These are phyloP conservation scores for Ceriops tagal DNA, from an alignment of 345 rosid species.

Conservation along the genomic window DNA sequence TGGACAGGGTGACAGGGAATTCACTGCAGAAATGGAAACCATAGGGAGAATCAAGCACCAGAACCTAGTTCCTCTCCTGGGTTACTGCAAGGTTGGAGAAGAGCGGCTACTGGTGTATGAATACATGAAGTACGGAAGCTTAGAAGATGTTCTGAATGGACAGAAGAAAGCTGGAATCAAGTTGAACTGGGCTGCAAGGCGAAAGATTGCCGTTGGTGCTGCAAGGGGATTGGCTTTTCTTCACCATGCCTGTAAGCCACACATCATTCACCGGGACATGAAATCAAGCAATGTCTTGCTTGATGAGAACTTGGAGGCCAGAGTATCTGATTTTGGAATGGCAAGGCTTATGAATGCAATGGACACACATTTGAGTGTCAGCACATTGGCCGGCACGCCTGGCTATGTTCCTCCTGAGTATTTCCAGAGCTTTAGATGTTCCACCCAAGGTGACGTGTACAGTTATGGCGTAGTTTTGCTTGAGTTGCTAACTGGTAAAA, in stretches of 20 bases:
- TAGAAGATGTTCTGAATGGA: conserved; percentile 82
- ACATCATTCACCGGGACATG: conserved; percentile 95
- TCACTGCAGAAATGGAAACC: conserved; percentile 97
- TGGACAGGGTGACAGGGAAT: conserved; percentile 96
- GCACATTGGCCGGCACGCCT: conserved; percentile 96
- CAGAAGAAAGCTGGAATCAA: conserved; percentile 64
- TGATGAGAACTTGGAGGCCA: conserved; percentile 79
- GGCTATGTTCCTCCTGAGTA: conserved; percentile 98
- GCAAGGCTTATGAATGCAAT: conserved; percentile 81
- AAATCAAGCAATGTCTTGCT: conserved; percentile 93
- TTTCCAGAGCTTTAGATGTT: conserved; percentile 86
- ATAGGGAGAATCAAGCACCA: conserved; percentile 93
- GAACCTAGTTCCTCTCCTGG: conserved; percentile 88
- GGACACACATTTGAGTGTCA: conserved; percentile 95
- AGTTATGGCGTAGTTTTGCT: conserved; percentile 93
- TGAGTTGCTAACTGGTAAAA: conserved; percentile 80
- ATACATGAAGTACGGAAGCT: conserved; percentile 90
- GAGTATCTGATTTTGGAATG: conserved; percentile 99
- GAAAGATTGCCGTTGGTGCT: conserved; percentile 84
- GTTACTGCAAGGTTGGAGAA: conserved; percentile 87
- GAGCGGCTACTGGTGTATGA: conserved; percentile 93
- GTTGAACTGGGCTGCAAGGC: conserved; percentile 75
- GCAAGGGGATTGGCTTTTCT: conserved; percentile 90
- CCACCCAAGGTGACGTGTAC: conserved; percentile 91
- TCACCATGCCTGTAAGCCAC: conserved; percentile 84